Percentiles rank a stretch among this genome's conserved stretches.
These are phyloP conservation scores for Glycine latifolia DNA, from an alignment of 306 rosid species.

Conservation along the genomic window DNA sequence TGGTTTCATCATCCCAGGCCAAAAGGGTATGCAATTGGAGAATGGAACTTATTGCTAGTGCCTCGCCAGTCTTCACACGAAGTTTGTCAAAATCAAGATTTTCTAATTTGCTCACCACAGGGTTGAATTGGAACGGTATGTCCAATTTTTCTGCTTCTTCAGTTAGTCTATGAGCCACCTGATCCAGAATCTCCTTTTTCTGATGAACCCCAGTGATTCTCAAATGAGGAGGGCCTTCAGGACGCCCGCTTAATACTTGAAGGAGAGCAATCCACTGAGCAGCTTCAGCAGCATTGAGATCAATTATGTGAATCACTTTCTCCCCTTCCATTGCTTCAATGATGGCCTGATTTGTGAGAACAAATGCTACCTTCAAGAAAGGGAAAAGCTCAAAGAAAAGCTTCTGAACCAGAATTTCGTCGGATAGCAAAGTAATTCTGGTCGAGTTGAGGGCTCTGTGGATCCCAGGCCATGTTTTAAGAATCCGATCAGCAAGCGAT, in stretches of 20 bases:
- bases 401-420: slow-evolving; percentile 71
- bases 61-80: slow-evolving; percentile 48
- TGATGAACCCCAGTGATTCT: slow-evolving; percentile 83
- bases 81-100: slow-evolving; percentile 44
- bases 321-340: slow-evolving; percentile 90
- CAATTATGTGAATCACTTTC: slow-evolving; percentile 86
- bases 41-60: slow-evolving; percentile 44
- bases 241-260: slow-evolving; percentile 72
- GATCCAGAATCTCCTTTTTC: slow-evolving; percentile 77
- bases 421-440: slow-evolving; percentile 60
- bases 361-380: slow-evolving; percentile 72
- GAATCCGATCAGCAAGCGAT: slow-evolving; percentile 83
- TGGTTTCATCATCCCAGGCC: slow-evolving; percentile 37
- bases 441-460: slow-evolving; percentile 84
- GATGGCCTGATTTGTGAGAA: slow-evolving; percentile 84
- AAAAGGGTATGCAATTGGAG: slow-evolving; percentile 47
- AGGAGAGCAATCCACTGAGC: slow-evolving; percentile 87
- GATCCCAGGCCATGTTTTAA: slow-evolving; percentile 82
- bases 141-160: slow-evolving; percentile 84
- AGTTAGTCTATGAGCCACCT: slow-evolving; percentile 69
- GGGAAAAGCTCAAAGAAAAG: slow-evolving; percentile 84
- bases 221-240: slow-evolving; percentile 94
- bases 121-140: slow-evolving; percentile 78
- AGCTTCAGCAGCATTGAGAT: slow-evolving; percentile 82
- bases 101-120: slow-evolving; percentile 43